phyloP scores from a whole-genome alignment of 768 basidiomycete species.

The Agaricus sinodeliciosus region DNA sequence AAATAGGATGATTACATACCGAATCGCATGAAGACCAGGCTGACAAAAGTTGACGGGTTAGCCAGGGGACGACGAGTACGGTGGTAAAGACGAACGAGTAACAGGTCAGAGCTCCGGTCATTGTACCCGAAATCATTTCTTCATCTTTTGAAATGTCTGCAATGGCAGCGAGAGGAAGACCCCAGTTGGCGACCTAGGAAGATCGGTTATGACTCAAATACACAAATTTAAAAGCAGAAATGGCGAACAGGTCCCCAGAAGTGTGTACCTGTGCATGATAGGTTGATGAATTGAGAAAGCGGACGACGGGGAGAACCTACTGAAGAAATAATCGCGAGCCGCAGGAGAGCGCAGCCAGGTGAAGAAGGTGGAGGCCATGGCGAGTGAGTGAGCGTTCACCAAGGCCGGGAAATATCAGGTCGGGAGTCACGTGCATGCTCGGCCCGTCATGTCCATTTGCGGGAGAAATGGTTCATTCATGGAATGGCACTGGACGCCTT shows the following conservation, averaged over 20 bases:
- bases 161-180: slow-evolving; percentile 90
- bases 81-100: slow-evolving; percentile 74
- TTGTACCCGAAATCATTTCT: slow-evolving; percentile 93
- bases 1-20: slow-evolving; percentile 40
- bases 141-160: slow-evolving; percentile 91
- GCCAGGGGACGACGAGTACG: background rate
- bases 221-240: slow-evolving; percentile 4
- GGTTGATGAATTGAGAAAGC: slow-evolving; percentile 3
- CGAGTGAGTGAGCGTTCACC: slow-evolving; percentile 11
- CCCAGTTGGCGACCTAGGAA: slow-evolving; percentile 92
- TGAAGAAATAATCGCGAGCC: slow-evolving; percentile 92
- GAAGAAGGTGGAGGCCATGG: slow-evolving; percentile 81
- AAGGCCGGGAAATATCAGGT: background rate
- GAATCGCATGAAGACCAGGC: slow-evolving; percentile 91
- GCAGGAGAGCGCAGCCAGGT: slow-evolving; percentile 90
- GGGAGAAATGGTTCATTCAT: too few species aligned
- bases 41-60: slow-evolving; percentile 16
- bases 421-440: background rate
- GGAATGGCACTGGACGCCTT: too few species aligned
- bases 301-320: slow-evolving; percentile 38
- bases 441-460: too few species aligned
- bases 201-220: slow-evolving; percentile 13
- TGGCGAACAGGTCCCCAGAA: slow-evolving; percentile 93
- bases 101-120: slow-evolving; percentile 83
- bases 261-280: slow-evolving; percentile 68